These are phyloP conservation scores for Bipolaris oryzae DNA, from an alignment of 2,329 filamentous ascomycete species.

Conservation along the genomic window DNA sequence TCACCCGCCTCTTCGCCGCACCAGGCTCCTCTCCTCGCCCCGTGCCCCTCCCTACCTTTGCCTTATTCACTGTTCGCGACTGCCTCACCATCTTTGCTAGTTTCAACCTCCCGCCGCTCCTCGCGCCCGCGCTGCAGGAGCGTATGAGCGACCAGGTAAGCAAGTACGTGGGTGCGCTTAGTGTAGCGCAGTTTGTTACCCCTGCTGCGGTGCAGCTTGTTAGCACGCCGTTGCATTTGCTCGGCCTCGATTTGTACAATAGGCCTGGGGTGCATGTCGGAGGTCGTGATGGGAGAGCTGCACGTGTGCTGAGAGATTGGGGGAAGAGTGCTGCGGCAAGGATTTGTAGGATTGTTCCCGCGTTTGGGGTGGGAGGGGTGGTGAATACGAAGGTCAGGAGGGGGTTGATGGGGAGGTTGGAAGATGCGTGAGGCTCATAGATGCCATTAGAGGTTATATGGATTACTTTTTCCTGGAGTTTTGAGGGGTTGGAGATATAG, in stretches of 20 bases:
- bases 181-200: constrained; percentile 76
- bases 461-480: neutral
- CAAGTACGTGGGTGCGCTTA: constrained; percentile 56
- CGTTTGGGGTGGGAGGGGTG: constrained; percentile 86
- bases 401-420: constrained; percentile 64
- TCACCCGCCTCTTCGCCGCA: constrained; percentile 78
- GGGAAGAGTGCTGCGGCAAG: constrained; percentile 73
- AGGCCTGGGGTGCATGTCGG: constrained; percentile 58
- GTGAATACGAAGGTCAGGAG: constrained; percentile 76
- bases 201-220: constrained; percentile 79
- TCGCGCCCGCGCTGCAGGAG: constrained; percentile 69
- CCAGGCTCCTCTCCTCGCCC: constrained; percentile 53
- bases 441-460: too few relatives aligned
- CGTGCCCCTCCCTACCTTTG: constrained; percentile 74
- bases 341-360: constrained; percentile 84
- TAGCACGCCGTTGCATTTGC: constrained; percentile 82
- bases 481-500: neutral
- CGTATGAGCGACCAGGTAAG: constrained; percentile 53
- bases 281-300: constrained; percentile 65
- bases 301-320: constrained; percentile 76
- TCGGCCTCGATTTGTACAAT: constrained; percentile 88
- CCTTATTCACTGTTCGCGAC: constrained; percentile 81
- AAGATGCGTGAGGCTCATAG: too few relatives aligned
- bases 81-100: constrained; percentile 88
- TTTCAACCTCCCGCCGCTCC: constrained; percentile 84